These are phyloP conservation scores for Epichloe uncinata DNA, from an alignment of 2,329 filamentous ascomycete species.

Conservation along the genomic window DNA sequence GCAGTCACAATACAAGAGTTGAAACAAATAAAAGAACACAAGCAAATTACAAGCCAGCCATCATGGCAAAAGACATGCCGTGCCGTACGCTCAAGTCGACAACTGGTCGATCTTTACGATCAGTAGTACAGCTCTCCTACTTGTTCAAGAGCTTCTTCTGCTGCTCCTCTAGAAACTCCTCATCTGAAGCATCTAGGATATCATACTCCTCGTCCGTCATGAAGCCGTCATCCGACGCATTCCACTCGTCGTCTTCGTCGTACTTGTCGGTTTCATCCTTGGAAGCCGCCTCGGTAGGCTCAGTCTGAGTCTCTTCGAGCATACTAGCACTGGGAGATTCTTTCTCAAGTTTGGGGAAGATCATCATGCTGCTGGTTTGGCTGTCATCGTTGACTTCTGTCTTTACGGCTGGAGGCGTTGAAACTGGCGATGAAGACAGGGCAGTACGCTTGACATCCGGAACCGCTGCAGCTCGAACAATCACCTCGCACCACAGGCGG, in stretches of 20 bases:
- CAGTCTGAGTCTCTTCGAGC: conserved; percentile 49
- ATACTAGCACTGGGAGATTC: conserved; percentile 75
- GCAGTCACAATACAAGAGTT: neutral
- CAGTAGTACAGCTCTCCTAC: conserved; percentile 12
- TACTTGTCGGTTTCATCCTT: conserved; percentile 31
- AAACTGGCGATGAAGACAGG: conserved; percentile 3
- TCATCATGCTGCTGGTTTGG: conserved; percentile 55
- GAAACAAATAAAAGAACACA: neutral
- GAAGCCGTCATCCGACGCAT: conserved; percentile 60
- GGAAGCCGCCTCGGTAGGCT: conserved; percentile 36
- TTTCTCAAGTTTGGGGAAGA: conserved; percentile 93
- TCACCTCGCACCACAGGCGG: conserved; percentile 88
- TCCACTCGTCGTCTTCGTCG: conserved; percentile 46
- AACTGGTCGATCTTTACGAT: neutral
- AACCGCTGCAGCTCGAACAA: conserved; percentile 38
- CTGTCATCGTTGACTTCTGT: conserved; percentile 14
- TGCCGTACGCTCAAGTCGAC: neutral
- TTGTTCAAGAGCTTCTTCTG: conserved; percentile 27
- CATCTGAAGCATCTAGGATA: conserved; percentile 86
- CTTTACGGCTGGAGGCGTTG: conserved; percentile 9
- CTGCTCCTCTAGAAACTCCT: conserved; percentile 57
- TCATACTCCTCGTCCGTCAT: conserved; percentile 98
- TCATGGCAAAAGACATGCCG: conserved; percentile 7
- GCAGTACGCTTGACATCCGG: conserved; percentile 14
- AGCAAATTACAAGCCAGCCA: conserved; percentile 1